These are phyloP conservation scores for Tolypocladium nubicola DNA, from an alignment of 2,329 filamentous ascomycete species.

Conservation along the genomic window DNA sequence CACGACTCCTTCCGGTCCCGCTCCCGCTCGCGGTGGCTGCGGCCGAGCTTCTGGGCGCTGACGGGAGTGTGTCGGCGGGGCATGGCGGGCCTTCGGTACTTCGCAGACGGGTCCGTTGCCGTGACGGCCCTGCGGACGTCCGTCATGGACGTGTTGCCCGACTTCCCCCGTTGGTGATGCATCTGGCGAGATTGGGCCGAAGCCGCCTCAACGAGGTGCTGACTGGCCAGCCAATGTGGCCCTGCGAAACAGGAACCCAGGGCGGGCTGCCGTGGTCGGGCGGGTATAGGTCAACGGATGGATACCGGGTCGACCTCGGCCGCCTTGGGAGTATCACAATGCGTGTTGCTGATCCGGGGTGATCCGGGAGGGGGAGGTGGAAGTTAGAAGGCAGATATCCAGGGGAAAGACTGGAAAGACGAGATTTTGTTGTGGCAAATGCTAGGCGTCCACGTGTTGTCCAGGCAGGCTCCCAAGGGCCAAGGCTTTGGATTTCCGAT, in stretches of 20 bases:
- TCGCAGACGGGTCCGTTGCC: conserved; percentile 30
- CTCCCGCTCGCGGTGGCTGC: conserved; percentile 39
- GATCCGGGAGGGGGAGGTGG: background rate
- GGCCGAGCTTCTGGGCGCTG: conserved; percentile 35
- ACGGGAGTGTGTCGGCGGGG: conserved; percentile 31
- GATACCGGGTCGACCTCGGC: background rate
- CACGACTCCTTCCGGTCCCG: conserved; percentile 39
- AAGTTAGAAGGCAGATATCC: background rate
- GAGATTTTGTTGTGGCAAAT: conserved; percentile 1
- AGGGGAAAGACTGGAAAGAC: background rate
- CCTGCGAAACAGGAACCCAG: background rate
- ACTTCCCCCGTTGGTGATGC: conserved; percentile 48
- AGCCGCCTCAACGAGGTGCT: background rate
- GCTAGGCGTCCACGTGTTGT: conserved; percentile 2
- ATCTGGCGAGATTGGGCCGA: conserved; percentile 13
- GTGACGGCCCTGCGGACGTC: conserved; percentile 42
- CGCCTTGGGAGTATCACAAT: background rate
- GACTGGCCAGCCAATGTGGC: conserved; percentile 4
- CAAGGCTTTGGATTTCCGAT: background rate
- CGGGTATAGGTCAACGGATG: background rate
- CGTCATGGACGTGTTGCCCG: conserved; percentile 44
- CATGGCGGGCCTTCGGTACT: conserved; percentile 36
- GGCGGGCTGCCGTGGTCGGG: background rate
- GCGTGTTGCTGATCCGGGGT: background rate
- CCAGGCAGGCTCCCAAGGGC: background rate